Base-by-base conservation (phyloP, 129 eudicot species). In the Erigeron canadensis region DNA sequence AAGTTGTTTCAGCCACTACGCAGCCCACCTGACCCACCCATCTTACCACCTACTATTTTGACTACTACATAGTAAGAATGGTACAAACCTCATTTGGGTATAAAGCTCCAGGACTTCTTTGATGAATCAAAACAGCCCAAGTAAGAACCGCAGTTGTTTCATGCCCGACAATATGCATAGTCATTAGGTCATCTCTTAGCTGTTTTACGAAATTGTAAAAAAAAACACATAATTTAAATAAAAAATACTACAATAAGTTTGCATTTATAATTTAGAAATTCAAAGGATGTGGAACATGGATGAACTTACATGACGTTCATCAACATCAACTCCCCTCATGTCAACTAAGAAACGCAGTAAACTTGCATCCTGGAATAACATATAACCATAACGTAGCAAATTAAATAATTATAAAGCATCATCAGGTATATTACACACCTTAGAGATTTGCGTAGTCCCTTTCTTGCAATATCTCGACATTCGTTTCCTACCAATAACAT, bases 61-160 rank as follows among this genome's bases (percentile, higher is more conserved):
- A 5, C 42, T 63, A 28, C 28, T 46, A 73, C 47, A 61, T 37
- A 62, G 17, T 50, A 63, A 39, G 70, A 67, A 56, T 47, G 67
- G 21, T 47, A 71, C 50, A 74, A 59, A 90, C 99, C 99, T 95
- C 99, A 63, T 90, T 95, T 8, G 99, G 99, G 75, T 95, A 95
- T 28, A 88, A 63, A 69, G 96, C 94, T 77, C 97, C 97, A 9
- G 91, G 95, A 77, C 96, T 95, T 58, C 97, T 78, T 78, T 63
- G 97, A 88, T 45, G 99, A 97, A 84, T 95, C 97, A 69, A 86
- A 90, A 95, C 42, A 90, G 97, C 88, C 99, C 99, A 95, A 5
- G 99, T 95, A 75, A 88, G 99, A 65, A 90, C 97, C 55, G 97
- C 99, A 51, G 99, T 90, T 63, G 99, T 95, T 86, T 95, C 99